Base-by-base conservation (phyloP, 805 yeast species). In the Pichia scutulata region DNA sequence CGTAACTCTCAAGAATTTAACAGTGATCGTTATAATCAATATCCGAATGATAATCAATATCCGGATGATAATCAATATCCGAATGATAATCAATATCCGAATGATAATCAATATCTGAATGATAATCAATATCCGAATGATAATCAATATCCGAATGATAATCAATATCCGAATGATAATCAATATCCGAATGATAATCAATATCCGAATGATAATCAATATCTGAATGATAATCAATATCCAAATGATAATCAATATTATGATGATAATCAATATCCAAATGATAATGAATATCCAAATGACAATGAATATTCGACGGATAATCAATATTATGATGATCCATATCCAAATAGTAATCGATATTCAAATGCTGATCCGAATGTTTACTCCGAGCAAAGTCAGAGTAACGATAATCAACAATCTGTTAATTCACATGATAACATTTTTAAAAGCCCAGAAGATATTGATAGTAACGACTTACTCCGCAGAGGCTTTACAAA, bases 401-500 rank as follows among this genome's bases (percentile, higher is more conserved):
- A 33, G n/a, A 3, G 8, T n/a, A 16, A 33, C n/a, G 19, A 33
- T n/a, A 2, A 33, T 33, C 18, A 33, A n/a, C 19, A 33, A 33
- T 16, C 19, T n/a, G 8, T 7, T 10, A 33, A n/a, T 13, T 14
- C 3, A 6, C n/a, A 33, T 33, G 37, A 16, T 7, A n/a, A n/a
- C 4, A n/a, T n/a, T 14, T 7, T 16, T n/a, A 19, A 33, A 16
- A 6, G 7, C n/a, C 19, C 2, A 4, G 22, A n/a, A 6, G 28
- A 18, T n/a, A 18, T 21, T n/a, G 40, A 37, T 19, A 41, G 41
- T 19, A 43, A 52, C 39, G 33, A 30, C 9, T 14, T 51, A 4
- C 7, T 40, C 2, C 40, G 41, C 16, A 48, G 43, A 21, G 61
- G 62, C 2, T 49, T 62, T 28, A 55, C 57, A 0, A 61, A 55